phyloP scores from a whole-genome alignment of 1,284 basidiomycete genomes.

The Cutaneotrichosporon arboriforme region DNA sequence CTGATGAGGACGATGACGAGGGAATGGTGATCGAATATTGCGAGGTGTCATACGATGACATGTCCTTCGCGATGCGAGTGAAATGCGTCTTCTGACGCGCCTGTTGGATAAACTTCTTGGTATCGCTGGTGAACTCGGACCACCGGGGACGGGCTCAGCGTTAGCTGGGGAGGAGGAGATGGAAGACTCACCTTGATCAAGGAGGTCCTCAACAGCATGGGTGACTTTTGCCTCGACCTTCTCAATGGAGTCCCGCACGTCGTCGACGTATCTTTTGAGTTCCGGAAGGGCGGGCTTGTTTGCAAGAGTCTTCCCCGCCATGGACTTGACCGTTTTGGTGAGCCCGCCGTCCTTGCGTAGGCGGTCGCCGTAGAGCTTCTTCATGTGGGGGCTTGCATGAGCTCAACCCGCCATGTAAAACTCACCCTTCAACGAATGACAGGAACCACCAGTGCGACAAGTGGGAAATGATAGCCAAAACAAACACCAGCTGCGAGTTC shows the following conservation, averaged over 20 bases:
- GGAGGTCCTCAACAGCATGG: constrained; percentile 83
- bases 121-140: constrained; percentile 81
- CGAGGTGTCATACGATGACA: constrained; percentile 69
- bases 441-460: constrained; percentile 89
- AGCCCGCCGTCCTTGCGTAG: constrained; percentile 92
- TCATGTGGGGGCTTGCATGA: constrained; percentile 81
- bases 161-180: not conserved
- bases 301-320: constrained; percentile 68
- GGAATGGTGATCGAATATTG: constrained; percentile 67
- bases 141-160: constrained; percentile 57
- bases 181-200: constrained; percentile 69
- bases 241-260: constrained; percentile 87
- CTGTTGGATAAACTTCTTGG: constrained; percentile 83
- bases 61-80: constrained; percentile 74
- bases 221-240: constrained; percentile 91
- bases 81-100: constrained; percentile 83
- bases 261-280: constrained; percentile 71
- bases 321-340: constrained; percentile 90
- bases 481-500: constrained; percentile 76
- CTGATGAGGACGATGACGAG: constrained; percentile 46
- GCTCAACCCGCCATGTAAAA: constrained; percentile 8
- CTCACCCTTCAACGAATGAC: constrained; percentile 76
- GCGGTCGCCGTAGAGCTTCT: constrained; percentile 85
- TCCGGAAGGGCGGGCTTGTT: constrained; percentile 57
- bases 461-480: constrained; percentile 77